These are phyloP conservation scores for Sporormia fimetaria DNA, from an alignment of 495 filamentous ascomycete genomes.

Conservation along the genomic window DNA sequence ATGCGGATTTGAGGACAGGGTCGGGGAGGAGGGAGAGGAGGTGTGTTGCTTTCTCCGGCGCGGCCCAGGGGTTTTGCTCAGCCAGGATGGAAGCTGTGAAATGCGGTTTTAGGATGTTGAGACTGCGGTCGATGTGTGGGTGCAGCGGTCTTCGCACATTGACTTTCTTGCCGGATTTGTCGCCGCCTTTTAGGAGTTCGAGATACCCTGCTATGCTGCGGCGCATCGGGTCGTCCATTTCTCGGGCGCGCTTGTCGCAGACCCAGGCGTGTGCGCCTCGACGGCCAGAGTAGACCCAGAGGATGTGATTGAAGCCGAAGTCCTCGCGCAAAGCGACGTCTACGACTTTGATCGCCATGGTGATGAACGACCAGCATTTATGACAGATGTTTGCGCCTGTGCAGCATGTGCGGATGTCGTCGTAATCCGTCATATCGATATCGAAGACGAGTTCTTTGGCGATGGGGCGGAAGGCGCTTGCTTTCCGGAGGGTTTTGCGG, in stretches of 20 bases:
- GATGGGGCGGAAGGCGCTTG: constrained; percentile 58
- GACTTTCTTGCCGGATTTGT: constrained; percentile 76
- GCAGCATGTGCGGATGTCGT: constrained; percentile 92
- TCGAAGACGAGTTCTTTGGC: constrained; percentile 94
- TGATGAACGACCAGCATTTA: constrained; percentile 94
- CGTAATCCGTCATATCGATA: constrained; percentile 98
- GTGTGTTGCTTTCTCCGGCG: constrained; percentile 53
- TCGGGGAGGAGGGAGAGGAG: constrained; percentile 71
- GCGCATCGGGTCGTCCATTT: constrained; percentile 71
- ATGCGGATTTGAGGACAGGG: constrained; percentile 53
- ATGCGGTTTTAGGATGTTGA: constrained; percentile 65
- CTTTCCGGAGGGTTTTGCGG: constrained; percentile 74
- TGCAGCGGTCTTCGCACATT: constrained; percentile 79
- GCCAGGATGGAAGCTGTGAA: constrained; percentile 72
- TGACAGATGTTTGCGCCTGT: constrained; percentile 82
- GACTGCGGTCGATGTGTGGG: constrained; percentile 78
- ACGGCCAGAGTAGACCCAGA: constrained; percentile 97
- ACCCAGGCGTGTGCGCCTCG: constrained; percentile 97
- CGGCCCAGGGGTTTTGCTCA: constrained; percentile 76
- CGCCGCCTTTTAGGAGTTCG: constrained; percentile 72
- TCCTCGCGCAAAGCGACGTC: constrained; percentile 79
- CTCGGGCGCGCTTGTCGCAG: constrained; percentile 78
- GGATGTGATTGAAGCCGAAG: constrained; percentile 89
- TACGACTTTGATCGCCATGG: constrained; percentile 91
- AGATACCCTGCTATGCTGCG: constrained; percentile 78